Base-by-base conservation (phyloP, 306 rosid genomes). In the Luffa acutangula region DNA sequence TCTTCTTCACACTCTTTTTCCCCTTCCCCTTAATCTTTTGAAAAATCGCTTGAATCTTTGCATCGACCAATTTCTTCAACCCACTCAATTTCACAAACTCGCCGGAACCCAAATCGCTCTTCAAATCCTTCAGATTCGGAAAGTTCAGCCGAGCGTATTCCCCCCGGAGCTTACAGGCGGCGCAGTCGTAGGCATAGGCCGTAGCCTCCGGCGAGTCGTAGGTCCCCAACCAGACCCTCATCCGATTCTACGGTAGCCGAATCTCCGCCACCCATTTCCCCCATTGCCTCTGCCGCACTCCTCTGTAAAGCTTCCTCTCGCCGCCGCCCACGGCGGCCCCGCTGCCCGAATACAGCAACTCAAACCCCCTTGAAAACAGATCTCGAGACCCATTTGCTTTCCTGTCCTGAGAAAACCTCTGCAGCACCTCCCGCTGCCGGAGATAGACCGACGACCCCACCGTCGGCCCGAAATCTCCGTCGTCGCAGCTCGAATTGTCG, bases 181-280 rank as follows among this genome's bases (percentile, higher is more conserved):
- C 99, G n/a, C 99, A 84, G 63, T 96, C 99, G 81, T 96, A 96
- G 0, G 99, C 99, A 18, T 89, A 96, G 2, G 99, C 99, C 0
- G 99, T 98, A 18, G 98, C 91, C 86, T 96, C 99, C 1, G 98
- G 96, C 0, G 96, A 87, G 45, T 93, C 98, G 14, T 93, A 96
- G 2, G 99, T 96, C 0, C 99, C 99, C 48, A 96, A 84, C 99
- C 99, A 96, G 37, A 93, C 94, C 79, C 99, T 87, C 98, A 93
- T 89, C 84, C 99, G 85, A 83, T 96, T 96, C 86, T 96, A 98
- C 8, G 99, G 99, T 13, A 96, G 93, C 69, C 99, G 85, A 39
- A 96, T 96, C 77, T 96, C 99, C 0, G 99, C 99, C 0, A 96
- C 99, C 99, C 99, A 96, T 86, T 96, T 96, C 21, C 98, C 99